Conservation (phyloP, 2,329 filamentous ascomycete species). For the Aspergillus udagawae region DNA sequence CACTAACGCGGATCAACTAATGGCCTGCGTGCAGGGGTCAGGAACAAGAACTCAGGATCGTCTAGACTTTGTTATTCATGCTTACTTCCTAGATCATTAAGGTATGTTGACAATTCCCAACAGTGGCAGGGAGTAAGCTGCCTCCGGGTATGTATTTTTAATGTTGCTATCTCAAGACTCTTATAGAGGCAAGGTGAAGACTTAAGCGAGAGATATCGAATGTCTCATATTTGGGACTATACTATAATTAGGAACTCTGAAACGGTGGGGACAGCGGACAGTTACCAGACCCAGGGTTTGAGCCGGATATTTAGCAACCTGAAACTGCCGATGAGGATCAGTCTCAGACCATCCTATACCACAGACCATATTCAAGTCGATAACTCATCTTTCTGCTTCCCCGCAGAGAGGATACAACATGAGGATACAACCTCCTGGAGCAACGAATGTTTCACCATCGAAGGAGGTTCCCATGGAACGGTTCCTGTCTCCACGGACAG, state of each 20-base stretch:
- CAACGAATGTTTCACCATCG: neutral
- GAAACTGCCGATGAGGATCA: neutral
- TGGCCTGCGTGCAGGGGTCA: too few relatives aligned
- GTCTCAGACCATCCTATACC: too few relatives aligned
- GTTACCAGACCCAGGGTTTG: neutral
- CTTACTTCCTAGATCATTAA: too few relatives aligned
- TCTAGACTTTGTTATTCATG: too few relatives aligned
- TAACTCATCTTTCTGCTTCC: neutral
- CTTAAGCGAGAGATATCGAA: neutral
- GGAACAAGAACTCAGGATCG: too few relatives aligned
- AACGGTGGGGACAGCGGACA: neutral
- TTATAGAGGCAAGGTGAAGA: neutral
- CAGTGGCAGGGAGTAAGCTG: neutral
- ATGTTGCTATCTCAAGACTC: neutral
- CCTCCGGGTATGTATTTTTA: too few relatives aligned
- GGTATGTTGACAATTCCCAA: neutral
- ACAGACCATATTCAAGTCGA: neutral
- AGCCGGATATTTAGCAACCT: neutral
- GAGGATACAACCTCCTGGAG: neutral
- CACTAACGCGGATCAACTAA: too few relatives aligned
- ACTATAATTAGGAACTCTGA: neutral
- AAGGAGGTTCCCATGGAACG: neutral
- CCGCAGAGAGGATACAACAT: neutral
- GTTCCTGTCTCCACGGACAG: neutral
- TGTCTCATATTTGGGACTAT: neutral